phyloP scores from a whole-genome alignment of 2,329 filamentous ascomycete species.

The Cordyceps cateniannulata region DNA sequence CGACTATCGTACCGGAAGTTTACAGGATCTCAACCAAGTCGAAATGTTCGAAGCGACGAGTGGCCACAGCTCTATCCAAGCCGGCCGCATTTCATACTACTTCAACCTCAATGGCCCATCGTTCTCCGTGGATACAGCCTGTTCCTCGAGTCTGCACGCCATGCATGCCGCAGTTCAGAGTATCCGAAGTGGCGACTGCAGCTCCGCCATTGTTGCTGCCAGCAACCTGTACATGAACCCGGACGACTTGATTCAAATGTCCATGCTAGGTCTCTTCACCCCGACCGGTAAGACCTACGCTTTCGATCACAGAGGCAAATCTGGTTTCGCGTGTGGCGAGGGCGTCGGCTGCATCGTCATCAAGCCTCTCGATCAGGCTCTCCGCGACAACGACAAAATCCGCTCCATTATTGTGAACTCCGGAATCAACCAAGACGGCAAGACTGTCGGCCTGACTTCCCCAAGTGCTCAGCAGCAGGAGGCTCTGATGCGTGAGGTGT shows the following conservation, averaged over 20 bases:
- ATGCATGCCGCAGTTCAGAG: conserved; percentile 45
- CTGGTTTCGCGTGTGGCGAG: conserved; percentile 56
- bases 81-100: conserved; percentile 49
- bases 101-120: conserved; percentile 49
- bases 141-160: conserved; percentile 44
- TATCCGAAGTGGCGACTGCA: conserved; percentile 39
- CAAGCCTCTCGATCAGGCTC: conserved; percentile 49
- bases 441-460: conserved; percentile 41
- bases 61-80: conserved; percentile 44
- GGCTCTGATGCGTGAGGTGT: conserved; percentile 31
- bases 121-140: conserved; percentile 46
- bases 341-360: conserved; percentile 49
- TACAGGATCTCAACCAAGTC: conserved; percentile 38
- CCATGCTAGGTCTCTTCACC: conserved; percentile 33
- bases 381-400: conserved; percentile 48
- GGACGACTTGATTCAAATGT: conserved; percentile 28
- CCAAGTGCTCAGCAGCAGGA: conserved; percentile 45
- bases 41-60: conserved; percentile 48
- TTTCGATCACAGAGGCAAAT: conserved; percentile 22
- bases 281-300: conserved; percentile 45
- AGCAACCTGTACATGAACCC: conserved; percentile 42
- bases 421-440: conserved; percentile 51
- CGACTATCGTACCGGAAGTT: conserved; percentile 41
- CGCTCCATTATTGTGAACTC: conserved; percentile 44
- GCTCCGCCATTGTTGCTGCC: conserved; percentile 39